These are phyloP conservation scores for Neurospora sp. DNA, from an alignment of 495 filamentous ascomycete species.

Conservation along the genomic window DNA sequence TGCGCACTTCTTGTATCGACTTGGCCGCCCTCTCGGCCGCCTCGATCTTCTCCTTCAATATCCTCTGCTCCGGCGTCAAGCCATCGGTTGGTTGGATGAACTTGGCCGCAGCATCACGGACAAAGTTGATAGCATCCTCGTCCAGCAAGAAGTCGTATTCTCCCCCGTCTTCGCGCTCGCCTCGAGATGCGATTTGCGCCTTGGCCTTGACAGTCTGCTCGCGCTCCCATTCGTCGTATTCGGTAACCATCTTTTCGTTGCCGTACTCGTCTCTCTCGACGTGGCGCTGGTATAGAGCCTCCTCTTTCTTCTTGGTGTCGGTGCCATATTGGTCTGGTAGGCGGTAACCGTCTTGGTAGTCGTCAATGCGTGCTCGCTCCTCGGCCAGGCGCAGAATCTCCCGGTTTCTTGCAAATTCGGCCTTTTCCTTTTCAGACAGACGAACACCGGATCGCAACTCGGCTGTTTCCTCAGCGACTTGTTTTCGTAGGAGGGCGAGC, in stretches of 20 bases:
- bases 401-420: constrained; percentile 83
- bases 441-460: constrained; percentile 70
- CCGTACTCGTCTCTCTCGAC: constrained; percentile 82
- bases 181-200: constrained; percentile 61
- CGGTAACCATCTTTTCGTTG: constrained; percentile 82
- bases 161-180: constrained; percentile 67
- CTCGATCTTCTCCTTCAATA: constrained; percentile 68
- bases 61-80: constrained; percentile 67
- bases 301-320: constrained; percentile 81
- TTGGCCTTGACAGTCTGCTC: constrained; percentile 87
- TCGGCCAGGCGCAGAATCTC: constrained; percentile 82
- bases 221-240: constrained; percentile 92
- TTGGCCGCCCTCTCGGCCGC: constrained; percentile 77
- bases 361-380: constrained; percentile 79
- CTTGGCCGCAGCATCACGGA: constrained; percentile 63
- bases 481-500: constrained; percentile 72
- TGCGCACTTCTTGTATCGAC: constrained; percentile 84
- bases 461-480: constrained; percentile 82
- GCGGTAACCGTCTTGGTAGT: constrained; percentile 86
- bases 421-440: constrained; percentile 69
- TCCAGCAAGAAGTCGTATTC: constrained; percentile 96
- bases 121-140: constrained; percentile 78
- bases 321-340: constrained; percentile 93
- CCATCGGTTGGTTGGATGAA: constrained; percentile 39
- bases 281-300: constrained; percentile 82